Conservation (phyloP, 345 rosid species). For the Mercurialis annua region DNA sequence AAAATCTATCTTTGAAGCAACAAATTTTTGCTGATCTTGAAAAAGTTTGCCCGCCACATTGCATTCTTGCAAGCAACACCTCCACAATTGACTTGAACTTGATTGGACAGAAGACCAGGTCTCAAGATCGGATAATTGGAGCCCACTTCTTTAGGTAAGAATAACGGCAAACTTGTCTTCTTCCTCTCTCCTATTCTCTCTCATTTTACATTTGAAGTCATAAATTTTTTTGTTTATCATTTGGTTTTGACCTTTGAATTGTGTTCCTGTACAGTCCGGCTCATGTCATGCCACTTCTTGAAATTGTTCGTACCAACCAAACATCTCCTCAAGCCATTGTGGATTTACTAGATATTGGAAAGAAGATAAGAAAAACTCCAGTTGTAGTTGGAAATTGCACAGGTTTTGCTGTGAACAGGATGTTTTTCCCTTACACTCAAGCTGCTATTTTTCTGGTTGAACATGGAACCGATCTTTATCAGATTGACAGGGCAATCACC, state of each 20-base stretch:
- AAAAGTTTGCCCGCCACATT: constrained; percentile 80
- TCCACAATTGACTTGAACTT: constrained; percentile 91
- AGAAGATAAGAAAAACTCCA: constrained; percentile 88
- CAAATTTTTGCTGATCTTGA: constrained; percentile 92
- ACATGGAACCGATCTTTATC: constrained; percentile 74
- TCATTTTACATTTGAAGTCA: not conserved
- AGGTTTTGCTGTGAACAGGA: constrained; percentile 96
- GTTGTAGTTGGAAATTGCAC: constrained; percentile 97
- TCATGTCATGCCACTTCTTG: constrained; percentile 94
- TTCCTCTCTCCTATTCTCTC: not conserved
- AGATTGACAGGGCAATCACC: constrained; percentile 64
- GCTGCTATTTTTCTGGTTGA: constrained; percentile 80
- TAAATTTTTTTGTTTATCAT: not conserved
- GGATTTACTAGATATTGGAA: constrained; percentile 86
- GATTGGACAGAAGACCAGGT: constrained; percentile 74
- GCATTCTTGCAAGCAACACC: constrained; percentile 91
- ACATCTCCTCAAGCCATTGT: constrained; percentile 89
- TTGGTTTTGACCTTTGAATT: constrained; percentile 16
- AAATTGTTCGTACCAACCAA: constrained; percentile 79
- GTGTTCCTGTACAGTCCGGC: constrained; percentile 70
- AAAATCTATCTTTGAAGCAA: constrained; percentile 87
- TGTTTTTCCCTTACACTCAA: constrained; percentile 94
- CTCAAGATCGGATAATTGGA: constrained; percentile 79
- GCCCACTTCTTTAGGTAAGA: constrained; percentile 96
- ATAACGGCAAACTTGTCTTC: constrained; percentile 1